Evolutionary conservation across 768 basidiomycete species (phyloP).

Genomic region (Leccinum longicurvipes): DNA sequence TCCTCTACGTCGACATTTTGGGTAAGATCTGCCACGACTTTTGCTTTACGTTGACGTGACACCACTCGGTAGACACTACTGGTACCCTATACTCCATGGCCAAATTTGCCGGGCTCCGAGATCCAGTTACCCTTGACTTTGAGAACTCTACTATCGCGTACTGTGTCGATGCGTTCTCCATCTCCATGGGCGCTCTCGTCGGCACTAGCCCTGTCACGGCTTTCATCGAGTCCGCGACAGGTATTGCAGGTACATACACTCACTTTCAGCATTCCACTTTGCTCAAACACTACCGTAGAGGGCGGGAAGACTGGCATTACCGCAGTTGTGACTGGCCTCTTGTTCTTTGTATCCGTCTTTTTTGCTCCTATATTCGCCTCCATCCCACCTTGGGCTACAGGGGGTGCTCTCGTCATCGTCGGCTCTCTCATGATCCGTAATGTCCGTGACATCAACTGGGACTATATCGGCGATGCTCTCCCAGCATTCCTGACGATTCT

Average conservation of each 20-base stretch:
- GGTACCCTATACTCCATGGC: slow-evolving; percentile 90
- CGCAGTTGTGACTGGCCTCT: slow-evolving; percentile 65
- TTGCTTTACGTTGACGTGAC: background rate
- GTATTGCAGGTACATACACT: slow-evolving; percentile 56
- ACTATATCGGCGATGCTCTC: slow-evolving; percentile 82
- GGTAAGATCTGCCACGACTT: slow-evolving; percentile 39
- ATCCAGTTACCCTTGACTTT: slow-evolving; percentile 82
- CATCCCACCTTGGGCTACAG: slow-evolving; percentile 85
- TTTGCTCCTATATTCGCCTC: slow-evolving; percentile 88
- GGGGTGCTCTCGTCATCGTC: slow-evolving; percentile 79
- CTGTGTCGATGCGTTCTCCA: slow-evolving; percentile 78
- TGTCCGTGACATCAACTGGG: slow-evolving; percentile 85
- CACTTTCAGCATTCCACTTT: background rate
- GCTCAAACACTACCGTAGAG: slow-evolving; percentile 42
- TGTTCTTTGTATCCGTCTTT: slow-evolving; percentile 83
- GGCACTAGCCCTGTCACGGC: slow-evolving; percentile 82
- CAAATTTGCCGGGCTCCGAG: slow-evolving; percentile 84
- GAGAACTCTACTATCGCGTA: slow-evolving; percentile 81
- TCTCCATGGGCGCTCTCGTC: slow-evolving; percentile 76
- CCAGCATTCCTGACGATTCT: slow-evolving; percentile 83
- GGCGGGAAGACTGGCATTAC: slow-evolving; percentile 87
- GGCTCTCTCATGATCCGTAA: slow-evolving; percentile 90
- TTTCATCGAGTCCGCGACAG: slow-evolving; percentile 79
- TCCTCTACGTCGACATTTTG: slow-evolving; percentile 87
- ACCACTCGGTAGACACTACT: slow-evolving; percentile 33